Base-by-base conservation (phyloP, 805 yeast genomes). In the Candida lessepsii region DNA sequence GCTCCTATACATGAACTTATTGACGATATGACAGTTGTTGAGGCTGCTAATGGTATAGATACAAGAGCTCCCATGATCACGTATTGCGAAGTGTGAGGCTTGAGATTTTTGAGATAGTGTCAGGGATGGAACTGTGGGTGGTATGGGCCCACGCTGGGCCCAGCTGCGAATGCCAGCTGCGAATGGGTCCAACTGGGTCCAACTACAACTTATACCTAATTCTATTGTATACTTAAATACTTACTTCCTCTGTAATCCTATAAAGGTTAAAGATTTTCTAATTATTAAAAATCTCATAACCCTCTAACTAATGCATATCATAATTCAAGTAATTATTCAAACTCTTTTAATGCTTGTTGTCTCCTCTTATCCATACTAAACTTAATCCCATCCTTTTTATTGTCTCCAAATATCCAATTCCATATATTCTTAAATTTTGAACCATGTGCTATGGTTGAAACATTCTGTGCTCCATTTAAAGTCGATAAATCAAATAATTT, bases 1-100 rank as follows among this genome's bases (percentile, higher is more conserved):
- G 95, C 89, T 14, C 96, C 96, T 29, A 76, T 65, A 51, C 89
- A 86, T 23, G 95, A 82, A 1, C 93, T 82, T 3, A 77, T 27
- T 9, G 60, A 55, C 24, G 54, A 44, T 18, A 47, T 24, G 7
- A 39, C 14, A 21, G 58, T 58, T 65, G 79, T 67, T 72, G 71
- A 39, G 75, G 76, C 54, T n/a, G 73, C 70, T 29, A 86, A 52
- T 0, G 96, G 96, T 25, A 88, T 58, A 4, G 95, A 88, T 14
- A 88, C 62, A 5, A 75, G 63, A 3, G 83, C 83, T 24, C 87
- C 87, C 88, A 82, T 81, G 27, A 14, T 13, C 31, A 5, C 18
- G 23, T 26, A 25, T 20, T 6, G 23, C 23, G 23, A 20, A 20
- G 23, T 20, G 23, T n/a, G n/a, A n/a, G n/a, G n/a, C n/a, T n/a